A percentile compares a stretch with the other conserved stretches of the same genome.
Evolutionary conservation across 129 eudicot genomes (phyloP).

Genomic region (Oenanthe sinensis): DNA sequence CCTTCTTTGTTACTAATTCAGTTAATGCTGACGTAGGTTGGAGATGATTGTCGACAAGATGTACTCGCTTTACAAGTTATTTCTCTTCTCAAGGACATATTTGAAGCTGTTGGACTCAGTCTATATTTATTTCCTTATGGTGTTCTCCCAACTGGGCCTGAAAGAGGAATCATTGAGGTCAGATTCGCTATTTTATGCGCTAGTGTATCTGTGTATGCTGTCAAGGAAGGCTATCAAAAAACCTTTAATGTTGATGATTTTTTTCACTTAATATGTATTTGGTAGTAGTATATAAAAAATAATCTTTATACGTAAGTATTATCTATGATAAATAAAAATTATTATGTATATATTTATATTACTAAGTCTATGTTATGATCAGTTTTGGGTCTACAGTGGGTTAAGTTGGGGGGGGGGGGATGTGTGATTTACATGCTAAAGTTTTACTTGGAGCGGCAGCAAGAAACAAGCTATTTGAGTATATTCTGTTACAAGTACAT

Average conservation of each 20-base stretch:
- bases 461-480: background rate
- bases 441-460: background rate
- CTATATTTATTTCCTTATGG: slow-evolving; percentile 95
- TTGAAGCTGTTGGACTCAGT: slow-evolving; percentile 78
- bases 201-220: background rate
- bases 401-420: too few relatives aligned
- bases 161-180: slow-evolving; percentile 97
- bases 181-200: background rate
- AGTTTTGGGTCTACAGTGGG: too few relatives aligned
- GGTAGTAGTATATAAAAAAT: background rate
- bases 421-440: background rate
- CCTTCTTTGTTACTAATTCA: background rate
- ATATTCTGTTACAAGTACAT: background rate
- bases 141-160: slow-evolving; percentile 96
- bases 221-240: background rate
- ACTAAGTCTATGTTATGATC: too few relatives aligned
- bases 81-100: slow-evolving; percentile 85
- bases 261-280: background rate
- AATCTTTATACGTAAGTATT: background rate
- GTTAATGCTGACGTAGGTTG: slow-evolving; percentile 53
- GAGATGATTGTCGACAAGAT: slow-evolving; percentile 99
- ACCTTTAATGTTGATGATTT: background rate
- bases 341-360: too few relatives aligned
- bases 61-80: slow-evolving; percentile 98
- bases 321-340: background rate